These are phyloP conservation scores for Aspergillus sp. DNA, from an alignment of 2,329 filamentous ascomycete genomes.

Conservation along the genomic window DNA sequence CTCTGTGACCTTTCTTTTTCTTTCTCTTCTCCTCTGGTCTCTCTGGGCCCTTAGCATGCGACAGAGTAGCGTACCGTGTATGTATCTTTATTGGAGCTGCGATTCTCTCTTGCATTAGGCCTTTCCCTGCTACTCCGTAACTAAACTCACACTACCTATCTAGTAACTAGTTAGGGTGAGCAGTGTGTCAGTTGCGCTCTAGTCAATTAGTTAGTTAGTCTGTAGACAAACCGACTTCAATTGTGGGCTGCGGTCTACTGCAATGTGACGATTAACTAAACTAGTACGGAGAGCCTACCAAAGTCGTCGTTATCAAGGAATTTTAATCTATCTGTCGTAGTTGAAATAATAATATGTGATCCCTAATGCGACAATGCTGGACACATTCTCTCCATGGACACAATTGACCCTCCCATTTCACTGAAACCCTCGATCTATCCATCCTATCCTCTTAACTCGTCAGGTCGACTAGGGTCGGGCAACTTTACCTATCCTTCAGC, in stretches of 20 bases:
- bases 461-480: slow-evolving; percentile 4
- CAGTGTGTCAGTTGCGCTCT: neutral
- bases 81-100: neutral
- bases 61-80: neutral
- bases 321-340: neutral
- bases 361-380: neutral
- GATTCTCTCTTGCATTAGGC: neutral
- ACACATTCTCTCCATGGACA: neutral
- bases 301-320: neutral
- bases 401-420: neutral
- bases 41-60: neutral
- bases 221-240: slow-evolving; percentile 13
- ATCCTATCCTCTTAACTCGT: neutral
- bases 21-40: slow-evolving; percentile 6
- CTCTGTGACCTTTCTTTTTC: slow-evolving; percentile 15
- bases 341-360: neutral
- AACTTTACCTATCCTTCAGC: slow-evolving; percentile 12
- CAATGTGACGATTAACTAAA: slow-evolving; percentile 4
- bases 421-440: neutral
- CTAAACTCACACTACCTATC: neutral
- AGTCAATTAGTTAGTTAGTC: neutral
- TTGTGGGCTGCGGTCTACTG: slow-evolving; percentile 10
- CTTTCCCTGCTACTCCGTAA: neutral
- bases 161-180: neutral
- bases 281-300: slow-evolving; percentile 4